Evolutionary conservation across 176 grass and related monocot species (phyloP).

Genomic region (Secale cereale): DNA sequence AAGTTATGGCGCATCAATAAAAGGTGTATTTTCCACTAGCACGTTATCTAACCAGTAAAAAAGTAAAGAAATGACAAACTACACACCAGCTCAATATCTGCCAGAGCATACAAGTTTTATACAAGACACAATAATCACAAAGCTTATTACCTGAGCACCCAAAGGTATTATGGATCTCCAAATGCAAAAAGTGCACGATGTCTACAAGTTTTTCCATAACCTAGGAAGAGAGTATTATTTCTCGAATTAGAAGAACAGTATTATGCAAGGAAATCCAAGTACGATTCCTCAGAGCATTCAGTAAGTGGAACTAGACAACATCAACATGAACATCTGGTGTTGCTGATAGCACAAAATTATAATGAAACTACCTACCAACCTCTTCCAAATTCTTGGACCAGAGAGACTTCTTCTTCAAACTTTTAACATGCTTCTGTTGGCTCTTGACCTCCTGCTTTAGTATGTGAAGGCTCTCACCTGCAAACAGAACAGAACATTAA

Average conservation of each 20-base stretch:
- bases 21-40: background rate
- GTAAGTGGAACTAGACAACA: constrained; percentile 1
- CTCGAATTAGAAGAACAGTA: constrained; percentile 15
- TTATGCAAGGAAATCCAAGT: background rate
- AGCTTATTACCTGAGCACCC: constrained; percentile 66
- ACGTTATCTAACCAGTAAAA: constrained; percentile 20
- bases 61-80: background rate
- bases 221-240: constrained; percentile 39
- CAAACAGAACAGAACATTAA: constrained; percentile 30
- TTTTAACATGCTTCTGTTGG: constrained; percentile 79
- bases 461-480: constrained; percentile 82
- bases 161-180: constrained; percentile 80
- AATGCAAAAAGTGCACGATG: constrained; percentile 93
- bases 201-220: constrained; percentile 97
- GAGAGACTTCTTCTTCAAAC: constrained; percentile 80
- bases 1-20: background rate
- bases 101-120: constrained; percentile 7
- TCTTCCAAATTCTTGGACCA: constrained; percentile 98
- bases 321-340: constrained; percentile 2
- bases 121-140: constrained; percentile 20
- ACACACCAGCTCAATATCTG: background rate
- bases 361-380: constrained; percentile 57
- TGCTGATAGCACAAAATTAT: constrained; percentile 18
- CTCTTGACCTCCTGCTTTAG: constrained; percentile 93
- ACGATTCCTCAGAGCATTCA: background rate